Percentiles rank a stretch among this genome's conserved stretches.
These are phyloP conservation scores for Quercus cerris DNA, from an alignment of 306 rosid species.

Conservation along the genomic window DNA sequence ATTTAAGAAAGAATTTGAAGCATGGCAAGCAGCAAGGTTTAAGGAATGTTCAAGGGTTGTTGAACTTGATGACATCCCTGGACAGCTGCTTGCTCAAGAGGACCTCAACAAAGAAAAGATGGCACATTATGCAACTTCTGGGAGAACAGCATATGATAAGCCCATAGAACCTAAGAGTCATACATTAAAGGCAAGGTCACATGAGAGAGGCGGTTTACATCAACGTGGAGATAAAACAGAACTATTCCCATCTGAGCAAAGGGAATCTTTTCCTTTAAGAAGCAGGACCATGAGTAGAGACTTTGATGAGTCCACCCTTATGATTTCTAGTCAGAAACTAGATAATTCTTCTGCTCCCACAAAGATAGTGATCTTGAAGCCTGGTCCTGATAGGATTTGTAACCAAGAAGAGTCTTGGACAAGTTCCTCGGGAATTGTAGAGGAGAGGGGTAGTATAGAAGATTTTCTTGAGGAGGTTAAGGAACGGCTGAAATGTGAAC, in stretches of 20 bases:
- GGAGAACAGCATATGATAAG: conserved; percentile 34
- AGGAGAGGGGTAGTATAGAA: conserved; percentile 68
- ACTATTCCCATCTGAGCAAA: conserved; percentile 36
- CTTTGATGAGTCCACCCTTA: conserved; percentile 62
- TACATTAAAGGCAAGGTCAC: conserved; percentile 29
- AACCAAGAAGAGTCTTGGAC: conserved; percentile 62
- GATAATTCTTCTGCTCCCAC: conserved; percentile 51
- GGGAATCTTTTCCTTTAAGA: conserved; percentile 44
- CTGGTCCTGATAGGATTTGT: conserved; percentile 72
- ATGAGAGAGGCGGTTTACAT: conserved; percentile 26
- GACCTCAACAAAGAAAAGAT: conserved; percentile 47
- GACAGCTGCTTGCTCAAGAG: conserved; percentile 45
- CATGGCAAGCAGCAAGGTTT: conserved; percentile 83
- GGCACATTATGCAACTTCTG: conserved; percentile 30
- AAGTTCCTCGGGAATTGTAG: conserved; percentile 49
- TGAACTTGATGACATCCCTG: conserved; percentile 42
- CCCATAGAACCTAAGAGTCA: conserved; percentile 29
- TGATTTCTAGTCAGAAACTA: conserved; percentile 39
- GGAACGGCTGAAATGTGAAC: conserved; percentile 76
- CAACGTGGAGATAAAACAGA: conserved; percentile 32
- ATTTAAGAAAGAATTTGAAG: conserved; percentile 95
- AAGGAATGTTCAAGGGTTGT: conserved; percentile 71
- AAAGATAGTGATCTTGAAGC: conserved; percentile 83
- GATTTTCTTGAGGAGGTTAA: conserved; percentile 94
- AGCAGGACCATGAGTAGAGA: conserved; percentile 74